A percentile compares a stretch with the other conserved stretches of the same genome.
phyloP scores from a whole-genome alignment of 2,329 filamentous ascomycete species.

The Talaromyces sp. region DNA sequence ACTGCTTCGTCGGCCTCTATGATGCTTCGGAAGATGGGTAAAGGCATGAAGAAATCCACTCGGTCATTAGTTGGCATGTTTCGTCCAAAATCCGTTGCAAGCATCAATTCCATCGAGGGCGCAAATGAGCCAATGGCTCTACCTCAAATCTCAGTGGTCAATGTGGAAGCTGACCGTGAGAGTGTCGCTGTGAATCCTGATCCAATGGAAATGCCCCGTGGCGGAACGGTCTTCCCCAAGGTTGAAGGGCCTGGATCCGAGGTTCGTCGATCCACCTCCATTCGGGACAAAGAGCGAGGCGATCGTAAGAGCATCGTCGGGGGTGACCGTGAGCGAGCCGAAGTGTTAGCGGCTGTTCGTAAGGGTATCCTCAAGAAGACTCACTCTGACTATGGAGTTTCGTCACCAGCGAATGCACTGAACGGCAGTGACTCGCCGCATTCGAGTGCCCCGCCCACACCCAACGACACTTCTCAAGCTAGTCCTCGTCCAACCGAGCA shows the following conservation, averaged over 20 bases:
- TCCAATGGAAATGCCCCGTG: slow-evolving; percentile 67
- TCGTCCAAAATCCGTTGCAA: slow-evolving; percentile 87
- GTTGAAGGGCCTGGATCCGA: slow-evolving; percentile 82
- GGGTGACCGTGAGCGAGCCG: slow-evolving; percentile 84
- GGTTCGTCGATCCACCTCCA: slow-evolving; percentile 29
- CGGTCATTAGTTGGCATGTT: slow-evolving; percentile 92
- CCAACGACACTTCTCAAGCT: slow-evolving; percentile 67
- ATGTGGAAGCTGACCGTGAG: slow-evolving; percentile 88
- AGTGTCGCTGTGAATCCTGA: slow-evolving; percentile 72
- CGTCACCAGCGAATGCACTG: slow-evolving; percentile 69
- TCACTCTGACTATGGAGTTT: slow-evolving; percentile 63
- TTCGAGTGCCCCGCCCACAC: slow-evolving; percentile 86
- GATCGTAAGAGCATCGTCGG: slow-evolving; percentile 87
- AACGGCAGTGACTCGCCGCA: slow-evolving; percentile 74
- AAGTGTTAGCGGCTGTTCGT: slow-evolving; percentile 87
- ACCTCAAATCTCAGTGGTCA: slow-evolving; percentile 92
- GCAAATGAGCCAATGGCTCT: slow-evolving; percentile 55
- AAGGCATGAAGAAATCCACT: slow-evolving; percentile 93
- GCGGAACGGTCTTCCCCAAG: slow-evolving; percentile 80
- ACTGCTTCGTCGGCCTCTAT: slow-evolving; percentile 54
- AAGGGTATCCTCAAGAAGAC: slow-evolving; percentile 89
- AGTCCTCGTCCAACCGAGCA: slow-evolving; percentile 69
- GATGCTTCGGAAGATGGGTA: slow-evolving; percentile 90
- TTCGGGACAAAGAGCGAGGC: slow-evolving; percentile 34
- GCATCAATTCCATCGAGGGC: slow-evolving; percentile 68